Evolutionary conservation across 352 stramenopile genomes (phyloP), one percentile per base, ranked within the genome.

Genomic region (Pythium oligandrum): DNA sequence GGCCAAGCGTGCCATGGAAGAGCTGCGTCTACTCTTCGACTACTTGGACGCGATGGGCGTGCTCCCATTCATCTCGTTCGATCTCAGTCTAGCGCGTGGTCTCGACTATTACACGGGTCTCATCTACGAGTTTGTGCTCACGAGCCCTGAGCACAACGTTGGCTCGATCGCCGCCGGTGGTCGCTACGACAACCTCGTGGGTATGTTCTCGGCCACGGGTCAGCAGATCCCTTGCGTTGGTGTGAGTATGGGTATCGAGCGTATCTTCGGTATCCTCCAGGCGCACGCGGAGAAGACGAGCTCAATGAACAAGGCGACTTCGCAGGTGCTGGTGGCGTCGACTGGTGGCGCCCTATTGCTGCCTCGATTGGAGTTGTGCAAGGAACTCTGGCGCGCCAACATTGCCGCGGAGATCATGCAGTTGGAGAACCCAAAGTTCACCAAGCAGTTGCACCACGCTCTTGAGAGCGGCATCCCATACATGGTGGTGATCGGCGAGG

Each of bases 61-160:
- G 47, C 78, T 98, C 17, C 68, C 97, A 52, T 88, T 68, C 59
- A 86, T 98, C 51, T 96, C 88, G 33, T 99, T 99, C 61, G 97
- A 99, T 59, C 71, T 99, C 39, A 98, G 85, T 64, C 80, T 99
- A 44, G 97, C 97, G 11, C 89, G 97, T 33, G 97, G 97, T 31
- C 78, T 99, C 9, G 96, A 99, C 74, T 99, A 99, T 86, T 99
- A 99, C 78, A 99, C 96, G 11, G 97, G 97, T 11, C 77, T 99
- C 44, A 99, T 99, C 68, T 99, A 99, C 73, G 97, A 99, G 76
- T 98, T 97, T 50, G 93, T 99, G 34, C 86, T 98, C 32, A 93
- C 84, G 56, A 88, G 71, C 32, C 71, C 72, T 4, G 82, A 88
- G 58, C 75, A 90, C 57, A 88, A 98, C 63, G 95, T 99, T 34